Evolutionary conservation across 2,329 filamentous ascomycete genomes (phyloP), one percentile per base, ranked within the genome.

Genomic region (Colletotrichum sp.): DNA sequence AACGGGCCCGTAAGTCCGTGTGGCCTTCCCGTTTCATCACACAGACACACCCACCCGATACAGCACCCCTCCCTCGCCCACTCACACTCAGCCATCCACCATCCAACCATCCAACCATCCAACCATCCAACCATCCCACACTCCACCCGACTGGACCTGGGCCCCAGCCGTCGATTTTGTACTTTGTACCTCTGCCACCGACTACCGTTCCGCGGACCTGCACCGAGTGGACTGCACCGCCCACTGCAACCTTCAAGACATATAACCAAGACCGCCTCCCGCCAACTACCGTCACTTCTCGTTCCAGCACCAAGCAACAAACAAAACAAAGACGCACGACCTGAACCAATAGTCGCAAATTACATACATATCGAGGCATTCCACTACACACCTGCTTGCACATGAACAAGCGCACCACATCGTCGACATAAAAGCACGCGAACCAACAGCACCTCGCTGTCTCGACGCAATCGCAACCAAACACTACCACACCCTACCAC

Each of bases 21-120:
- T 74, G 74, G 66, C 61, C 71, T 76, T 76, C n/a, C 71, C 74
- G 74, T 74, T 76, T 71, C 74, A 76, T 76, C 71, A 76, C 71
- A 76, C 74, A 76, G 64, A 74, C 71, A 65, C 38, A 72, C 68
- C 43, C 16, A 61, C 52, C 69, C 30, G 10, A 68, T 28, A 14
- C 36, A 62, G 18, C 18, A 59, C 55, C 58, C 34, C 67, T 26
- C 56, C 67, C 36, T 43, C 38, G 12, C 14, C 56, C 58, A 70
- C 61, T 18, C 34, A 52, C 62, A 63, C 69, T 58, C 63, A 61
- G 58, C 58, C 58, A 61, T 61, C 69, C 56, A 76, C 71, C 71
- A 70, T 64, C 71, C 71, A 48, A 76, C 70, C 73, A 69, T 63
- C 70, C 65, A 48, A 76, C 70, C 73, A 69, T 63, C 70, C 65